Evolutionary conservation across 495 filamentous ascomycete species (phyloP).

Genomic region (Annulohypoxylon nitens): DNA sequence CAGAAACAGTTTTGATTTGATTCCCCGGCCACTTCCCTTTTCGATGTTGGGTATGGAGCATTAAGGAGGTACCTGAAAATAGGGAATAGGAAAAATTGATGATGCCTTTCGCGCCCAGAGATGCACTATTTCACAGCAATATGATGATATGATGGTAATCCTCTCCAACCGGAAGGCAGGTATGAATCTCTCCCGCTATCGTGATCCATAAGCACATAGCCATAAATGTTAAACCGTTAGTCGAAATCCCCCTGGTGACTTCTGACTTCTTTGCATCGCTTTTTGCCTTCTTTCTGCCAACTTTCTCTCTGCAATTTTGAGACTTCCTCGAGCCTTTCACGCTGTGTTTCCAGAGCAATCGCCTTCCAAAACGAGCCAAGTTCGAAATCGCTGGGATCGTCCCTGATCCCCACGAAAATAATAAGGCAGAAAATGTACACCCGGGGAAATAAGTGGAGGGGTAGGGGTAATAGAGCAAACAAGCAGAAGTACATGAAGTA

Average conservation of each 20-base stretch:
- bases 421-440: conserved; percentile 28
- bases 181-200: conserved; percentile 47
- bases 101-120: conserved; percentile 46
- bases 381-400: conserved; percentile 22
- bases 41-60: conserved; percentile 15
- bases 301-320: conserved; percentile 27
- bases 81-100: conserved; percentile 32
- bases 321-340: conserved; percentile 10
- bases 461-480: conserved; percentile 14
- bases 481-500: conserved; percentile 20
- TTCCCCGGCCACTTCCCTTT: conserved; percentile 19
- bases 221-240: conserved; percentile 41
- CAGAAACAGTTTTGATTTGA: conserved; percentile 18
- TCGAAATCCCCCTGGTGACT: conserved; percentile 36
- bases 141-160: conserved; percentile 37
- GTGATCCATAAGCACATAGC: conserved; percentile 50
- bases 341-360: conserved; percentile 16
- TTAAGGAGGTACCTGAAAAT: conserved; percentile 25
- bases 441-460: conserved; percentile 25
- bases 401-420: conserved; percentile 22
- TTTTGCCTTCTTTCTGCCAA: conserved; percentile 26
- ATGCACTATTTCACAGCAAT: conserved; percentile 48
- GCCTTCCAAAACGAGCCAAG: conserved; percentile 18
- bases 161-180: conserved; percentile 39
- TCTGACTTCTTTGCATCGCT: conserved; percentile 22